phyloP scores from a whole-genome alignment of 2,329 filamentous ascomycete species.

The Phaeosphaeriaceae sp. region DNA sequence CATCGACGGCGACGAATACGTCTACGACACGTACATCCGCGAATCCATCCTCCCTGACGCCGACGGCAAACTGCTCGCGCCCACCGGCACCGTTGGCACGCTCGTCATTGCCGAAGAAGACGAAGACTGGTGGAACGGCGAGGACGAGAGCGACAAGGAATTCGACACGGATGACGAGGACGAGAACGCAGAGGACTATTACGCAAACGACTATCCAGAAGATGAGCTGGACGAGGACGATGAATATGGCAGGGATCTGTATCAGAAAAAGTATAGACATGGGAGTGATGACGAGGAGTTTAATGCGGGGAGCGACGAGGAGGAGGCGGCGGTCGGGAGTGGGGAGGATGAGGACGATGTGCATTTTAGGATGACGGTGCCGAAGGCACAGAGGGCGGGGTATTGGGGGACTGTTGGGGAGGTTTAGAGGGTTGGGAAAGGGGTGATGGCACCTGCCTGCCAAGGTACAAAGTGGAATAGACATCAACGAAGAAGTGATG shows the following conservation, averaged over 20 bases:
- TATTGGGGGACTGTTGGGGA: slow-evolving; percentile 30
- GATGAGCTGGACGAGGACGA: slow-evolving; percentile 78
- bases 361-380: slow-evolving; percentile 38
- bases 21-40: slow-evolving; percentile 68
- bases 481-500: no score
- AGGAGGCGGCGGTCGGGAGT: slow-evolving; percentile 23
- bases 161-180: slow-evolving; percentile 69
- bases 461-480: no score
- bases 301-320: slow-evolving; percentile 21
- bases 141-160: slow-evolving; percentile 60
- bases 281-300: slow-evolving; percentile 52
- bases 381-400: slow-evolving; percentile 26
- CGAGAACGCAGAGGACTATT: slow-evolving; percentile 76
- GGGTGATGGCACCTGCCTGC: no score
- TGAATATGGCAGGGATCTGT: slow-evolving; percentile 60
- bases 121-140: slow-evolving; percentile 64
- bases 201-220: slow-evolving; percentile 80
- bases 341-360: slow-evolving; percentile 40
- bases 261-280: slow-evolving; percentile 47
- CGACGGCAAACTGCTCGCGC: slow-evolving; percentile 29
- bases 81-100: slow-evolving; percentile 48
- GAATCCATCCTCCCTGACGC: slow-evolving; percentile 50
- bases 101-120: slow-evolving; percentile 60
- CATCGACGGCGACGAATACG: slow-evolving; percentile 58
- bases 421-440: not conserved